Base-by-base conservation (phyloP, 2,329 filamentous ascomycete species). In the Neofusicoccum sp. region DNA sequence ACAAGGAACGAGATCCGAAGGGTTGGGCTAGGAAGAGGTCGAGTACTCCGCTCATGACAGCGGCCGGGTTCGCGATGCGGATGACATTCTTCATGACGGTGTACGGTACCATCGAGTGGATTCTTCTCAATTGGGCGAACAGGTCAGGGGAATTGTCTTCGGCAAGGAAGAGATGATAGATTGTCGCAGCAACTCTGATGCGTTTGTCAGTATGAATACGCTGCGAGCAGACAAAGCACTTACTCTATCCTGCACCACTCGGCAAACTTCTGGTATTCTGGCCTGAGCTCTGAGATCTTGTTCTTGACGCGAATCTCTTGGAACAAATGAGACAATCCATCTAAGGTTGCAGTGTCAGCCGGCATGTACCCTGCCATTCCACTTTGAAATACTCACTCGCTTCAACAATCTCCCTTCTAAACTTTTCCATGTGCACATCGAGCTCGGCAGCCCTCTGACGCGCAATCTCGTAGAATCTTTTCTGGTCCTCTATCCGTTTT, bases 81-180 rank as follows among this genome's bases (percentile, higher is more conserved):
- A 99, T 98, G 50, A 97, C 92, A 73, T 98, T 97, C 81, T 99
- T 99, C 74, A 99, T 83, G 54, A 97, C 82, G 0, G 89, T 90
- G 74, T 99, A 99, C 0, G 95, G 95, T 48, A 99, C 90, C 62
- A 98, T 85, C 0, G 93, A 97, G 74, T 99, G 95, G 59, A 98
- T 97, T 65, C 91, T 87, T 79, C 94, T 97, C 4, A 91, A 89
- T 77, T 99, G 95, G 0, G 93, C 92, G 75, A 98, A 98, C 34
- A 99, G 79, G 73, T 99, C 95, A 0, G 95, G 93, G 0, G 94
- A 97, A 76, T 99, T 99, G 78, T 99, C 95, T 76, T 99, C 95
- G 5, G 95, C 95, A 48, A 99, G 84, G 83, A 99, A 99, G 37
- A 99, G 83, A 76, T 99, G 95, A 74, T 99, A 99, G 64, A 98